Evolutionary conservation across 257 asterid genomes (phyloP), one percentile per base, ranked within the genome.

Genomic region (Linaria vulgaris): DNA sequence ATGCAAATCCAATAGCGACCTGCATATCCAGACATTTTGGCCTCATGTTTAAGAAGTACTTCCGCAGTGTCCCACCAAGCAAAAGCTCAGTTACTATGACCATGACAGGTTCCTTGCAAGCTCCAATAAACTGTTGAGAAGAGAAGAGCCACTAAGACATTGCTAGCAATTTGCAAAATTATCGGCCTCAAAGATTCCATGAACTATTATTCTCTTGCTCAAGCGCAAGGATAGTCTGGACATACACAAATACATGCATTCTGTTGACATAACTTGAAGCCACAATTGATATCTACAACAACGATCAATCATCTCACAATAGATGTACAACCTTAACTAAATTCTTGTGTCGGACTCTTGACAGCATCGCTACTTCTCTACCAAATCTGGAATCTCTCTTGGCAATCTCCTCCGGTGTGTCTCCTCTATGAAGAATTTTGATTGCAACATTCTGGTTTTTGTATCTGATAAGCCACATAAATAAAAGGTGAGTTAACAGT

Each of bases 71-170:
- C 80, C 95, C 96, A 12, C 97, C 96, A 1, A 81, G 85, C 45
- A 90, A 78, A 71, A 90, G 87, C 74, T 90, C 97, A 1, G 96
- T 87, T 23, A 90, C 96, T 31, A 90, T 82, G 55, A 88, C 97
- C 95, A 84, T 90, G 24, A 84, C 86, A 68, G 97, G 97, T 57
- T 90, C 97, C 76, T 85, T 90, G 70, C 97, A 90, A 76, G 96
- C 97, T 74, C 97, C 97, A 56, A 90, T 83, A 69, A 90, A 88
- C 97, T 90, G 80, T 27, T 49, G 37, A 55, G 6, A 65, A 49
- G 20, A 34, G 41, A 34, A 7, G 41, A 34, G 41, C 41, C 41
- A 34, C 41, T 34, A 34, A 34, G 9, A 34, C 41, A 34, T 11
- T 3, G 9, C 41, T 34, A 3, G 9, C 41, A 8, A 34, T 34